Base-by-base conservation (phyloP, 2,329 filamentous ascomycete species). In the Fusarium sp. region DNA sequence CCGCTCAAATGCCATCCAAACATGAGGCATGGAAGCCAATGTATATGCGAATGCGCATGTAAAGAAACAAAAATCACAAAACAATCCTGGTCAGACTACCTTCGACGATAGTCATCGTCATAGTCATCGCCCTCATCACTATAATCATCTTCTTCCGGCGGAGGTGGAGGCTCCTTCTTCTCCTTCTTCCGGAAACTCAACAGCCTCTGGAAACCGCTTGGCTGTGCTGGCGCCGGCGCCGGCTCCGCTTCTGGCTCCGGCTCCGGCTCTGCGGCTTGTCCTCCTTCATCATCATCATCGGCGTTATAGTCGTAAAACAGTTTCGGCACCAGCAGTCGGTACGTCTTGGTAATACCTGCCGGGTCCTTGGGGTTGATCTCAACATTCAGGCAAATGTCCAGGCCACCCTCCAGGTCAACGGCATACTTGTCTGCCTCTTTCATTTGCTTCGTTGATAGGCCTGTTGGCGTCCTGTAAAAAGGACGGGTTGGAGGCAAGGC, bases 361-460 rank as follows among this genome's bases (percentile, higher is more conserved):
- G 96, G 95, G 73, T 99, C 93, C 68, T 88, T 89, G 46, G 92
- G 87, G 73, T 91, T 93, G 66, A 97, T 89, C 80, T 99, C 96
- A 67, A 97, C 89, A 73, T 97, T 97, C 44, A 99, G 81, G 55
- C 89, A 91, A 34, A 99, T 90, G 70, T 97, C 93, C 9, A 99
- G 83, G 0, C 93, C 93, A 29, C 91, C 91, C 76, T 96, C 88
- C 0, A 97, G 84, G 75, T 97, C 89, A 64, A 98, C 87, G 9
- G 87, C 84, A 44, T 83, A 83, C 16, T 83, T 82, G 40, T 85
- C 83, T 2, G 83, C 78, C 67, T 86, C 85, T 73, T 84, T 85
- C 70, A 85, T 81, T 70, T 90, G 85, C 75, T 90, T 92, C 2
- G 82, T 79, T 23, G 87, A 89, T 40, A 93, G 79, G 13, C 88